A percentile compares a stretch with the other conserved stretches of the same genome.
Evolutionary conservation across 441 rosid species (phyloP).

Genomic region (Pelargonium australe): DNA sequence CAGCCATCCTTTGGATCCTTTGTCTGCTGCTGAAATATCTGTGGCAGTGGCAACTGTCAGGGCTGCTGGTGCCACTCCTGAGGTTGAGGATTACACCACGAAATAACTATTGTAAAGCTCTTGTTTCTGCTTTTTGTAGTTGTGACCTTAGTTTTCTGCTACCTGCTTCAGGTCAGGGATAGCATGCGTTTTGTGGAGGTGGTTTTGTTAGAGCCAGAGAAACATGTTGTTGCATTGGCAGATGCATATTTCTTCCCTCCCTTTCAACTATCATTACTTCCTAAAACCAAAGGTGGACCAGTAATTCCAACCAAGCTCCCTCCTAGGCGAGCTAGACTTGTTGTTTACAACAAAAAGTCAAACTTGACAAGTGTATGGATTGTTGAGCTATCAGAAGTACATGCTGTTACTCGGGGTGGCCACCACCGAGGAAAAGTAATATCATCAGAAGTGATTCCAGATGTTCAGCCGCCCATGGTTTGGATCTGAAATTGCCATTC

Average conservation of each 20-base stretch:
- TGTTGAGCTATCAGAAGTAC: constrained; percentile 75
- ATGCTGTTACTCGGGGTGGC: constrained; percentile 81
- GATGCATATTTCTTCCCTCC: constrained; percentile 92
- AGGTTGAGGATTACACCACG: constrained; percentile 38
- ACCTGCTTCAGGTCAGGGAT: constrained; percentile 59
- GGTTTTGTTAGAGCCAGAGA: constrained; percentile 65
- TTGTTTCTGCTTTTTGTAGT: neutral
- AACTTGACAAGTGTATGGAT: constrained; percentile 79
- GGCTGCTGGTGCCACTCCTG: constrained; percentile 87
- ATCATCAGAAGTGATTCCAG: constrained; percentile 57
- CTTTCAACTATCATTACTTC: constrained; percentile 74
- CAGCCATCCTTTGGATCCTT: constrained; percentile 76
- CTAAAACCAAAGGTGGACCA: constrained; percentile 70
- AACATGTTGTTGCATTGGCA: constrained; percentile 70
- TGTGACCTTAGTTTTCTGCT: neutral
- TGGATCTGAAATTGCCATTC: constrained; percentile 9
- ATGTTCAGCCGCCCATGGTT: constrained; percentile 91
- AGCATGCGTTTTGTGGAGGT: constrained; percentile 81
- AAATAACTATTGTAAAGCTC: neutral
- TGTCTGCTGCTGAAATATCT: constrained; percentile 74
- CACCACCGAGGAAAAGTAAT: constrained; percentile 84
- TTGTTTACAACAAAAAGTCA: constrained; percentile 68
- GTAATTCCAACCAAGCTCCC: constrained; percentile 74
- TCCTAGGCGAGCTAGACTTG: constrained; percentile 65
- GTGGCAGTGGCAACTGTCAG: constrained; percentile 84